These are phyloP conservation scores for Mortierella alpina DNA, from an alignment of 192 early-diverging fungal species.

Conservation along the genomic window DNA sequence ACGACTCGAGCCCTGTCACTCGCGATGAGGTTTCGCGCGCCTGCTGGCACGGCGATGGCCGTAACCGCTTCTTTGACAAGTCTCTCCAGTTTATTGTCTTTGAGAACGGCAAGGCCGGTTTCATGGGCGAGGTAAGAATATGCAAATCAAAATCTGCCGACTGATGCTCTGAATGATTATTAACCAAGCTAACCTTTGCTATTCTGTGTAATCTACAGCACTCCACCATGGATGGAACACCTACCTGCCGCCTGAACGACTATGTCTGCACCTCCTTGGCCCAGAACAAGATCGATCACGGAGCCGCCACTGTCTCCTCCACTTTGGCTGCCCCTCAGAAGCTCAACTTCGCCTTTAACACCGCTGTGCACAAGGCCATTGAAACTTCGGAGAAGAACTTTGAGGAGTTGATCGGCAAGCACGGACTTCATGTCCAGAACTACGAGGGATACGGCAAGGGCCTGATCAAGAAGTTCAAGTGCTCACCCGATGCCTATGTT, in stretches of 20 bases:
- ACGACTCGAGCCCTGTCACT: conserved; percentile 87
- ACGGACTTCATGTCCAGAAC: conserved; percentile 85
- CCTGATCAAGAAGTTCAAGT: conserved; percentile 86
- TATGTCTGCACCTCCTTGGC: conserved; percentile 73
- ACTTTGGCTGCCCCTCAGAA: conserved; percentile 73
- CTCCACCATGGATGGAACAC: conserved; percentile 95
- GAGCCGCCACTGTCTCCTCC: conserved; percentile 62
- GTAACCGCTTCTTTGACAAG: conserved; percentile 99
- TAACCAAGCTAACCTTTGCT: conserved; percentile 3
- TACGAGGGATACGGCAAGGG: conserved; percentile 95
- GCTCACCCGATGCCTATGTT: conserved; percentile 82
- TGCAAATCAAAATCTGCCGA: background rate
- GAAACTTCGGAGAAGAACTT: conserved; percentile 81
- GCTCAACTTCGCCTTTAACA: conserved; percentile 79
- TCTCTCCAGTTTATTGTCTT: conserved; percentile 95
- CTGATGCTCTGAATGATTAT: background rate
- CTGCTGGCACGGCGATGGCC: conserved; percentile 96
- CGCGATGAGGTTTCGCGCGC: conserved; percentile 87
- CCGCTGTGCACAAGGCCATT: conserved; percentile 69
- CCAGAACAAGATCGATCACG: conserved; percentile 81
- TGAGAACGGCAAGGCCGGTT: conserved; percentile 97
- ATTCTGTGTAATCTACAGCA: conserved; percentile 57
- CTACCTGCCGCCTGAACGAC: conserved; percentile 89
- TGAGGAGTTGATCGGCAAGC: conserved; percentile 78
- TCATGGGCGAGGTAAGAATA: conserved; percentile 80